Conservation (phyloP, 83 land plant genomes). For the Picea abies region DNA sequence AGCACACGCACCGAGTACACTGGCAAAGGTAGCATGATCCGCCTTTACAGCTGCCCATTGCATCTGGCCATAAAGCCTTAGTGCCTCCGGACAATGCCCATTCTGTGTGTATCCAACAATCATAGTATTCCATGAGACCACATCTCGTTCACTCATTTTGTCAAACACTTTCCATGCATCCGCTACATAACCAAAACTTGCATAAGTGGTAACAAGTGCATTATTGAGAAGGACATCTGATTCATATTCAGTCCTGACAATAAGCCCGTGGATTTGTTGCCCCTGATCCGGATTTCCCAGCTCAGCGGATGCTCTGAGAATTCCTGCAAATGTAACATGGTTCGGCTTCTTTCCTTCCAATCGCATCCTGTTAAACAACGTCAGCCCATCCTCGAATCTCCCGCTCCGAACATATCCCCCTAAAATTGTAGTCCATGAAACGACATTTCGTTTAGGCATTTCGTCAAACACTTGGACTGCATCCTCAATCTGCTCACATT, state of each 20-base stretch:
- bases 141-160: neutral
- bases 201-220: conserved; percentile 2
- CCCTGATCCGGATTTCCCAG: conserved; percentile 21
- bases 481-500: conserved; percentile 21
- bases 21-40: neutral
- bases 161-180: neutral
- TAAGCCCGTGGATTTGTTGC: conserved; percentile 37
- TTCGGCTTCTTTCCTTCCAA: conserved; percentile 29
- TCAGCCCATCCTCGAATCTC: conserved; percentile 12
- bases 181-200: neutral
- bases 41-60: neutral
- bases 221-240: conserved; percentile 24
- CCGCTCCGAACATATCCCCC: conserved; percentile 19
- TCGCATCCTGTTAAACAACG: conserved; percentile 20
- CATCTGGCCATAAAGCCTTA: neutral
- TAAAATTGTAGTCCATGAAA: conserved; percentile 30
- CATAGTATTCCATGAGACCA: conserved; percentile 11
- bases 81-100: neutral
- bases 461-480: conserved; percentile 8
- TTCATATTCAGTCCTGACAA: conserved; percentile 21
- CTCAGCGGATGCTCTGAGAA: conserved; percentile 54
- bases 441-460: conserved; percentile 12
- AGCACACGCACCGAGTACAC: neutral
- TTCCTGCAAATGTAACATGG: conserved; percentile 45
- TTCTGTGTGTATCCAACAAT: neutral